Evolutionary conservation across 2,329 filamentous ascomycete species (phyloP).

Genomic region (Exutisphaerella laricina): DNA sequence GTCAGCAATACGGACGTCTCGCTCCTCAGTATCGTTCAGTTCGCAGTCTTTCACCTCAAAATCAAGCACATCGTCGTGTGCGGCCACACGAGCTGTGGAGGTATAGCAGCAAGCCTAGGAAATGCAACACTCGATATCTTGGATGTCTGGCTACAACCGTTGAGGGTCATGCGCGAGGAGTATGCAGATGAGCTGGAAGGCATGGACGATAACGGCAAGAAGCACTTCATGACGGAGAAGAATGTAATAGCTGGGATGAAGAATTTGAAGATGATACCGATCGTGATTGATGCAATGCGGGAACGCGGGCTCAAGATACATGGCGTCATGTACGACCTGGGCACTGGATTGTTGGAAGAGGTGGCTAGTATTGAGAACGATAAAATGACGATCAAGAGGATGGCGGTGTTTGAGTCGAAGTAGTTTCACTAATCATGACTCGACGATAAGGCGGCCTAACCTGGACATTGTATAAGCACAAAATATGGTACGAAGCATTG

Average conservation of each 20-base stretch:
- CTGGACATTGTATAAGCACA: no score
- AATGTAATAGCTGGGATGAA: slow-evolving; percentile 67
- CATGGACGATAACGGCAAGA: slow-evolving; percentile 39
- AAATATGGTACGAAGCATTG: no score
- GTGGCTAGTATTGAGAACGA: slow-evolving; percentile 40
- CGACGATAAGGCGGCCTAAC: no score
- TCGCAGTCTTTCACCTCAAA: slow-evolving; percentile 65
- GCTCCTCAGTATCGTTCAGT: slow-evolving; percentile 70
- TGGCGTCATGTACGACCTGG: slow-evolving; percentile 69
- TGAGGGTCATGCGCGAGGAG: slow-evolving; percentile 51
- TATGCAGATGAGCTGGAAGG: slow-evolving; percentile 48
- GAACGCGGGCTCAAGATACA: slow-evolving; percentile 69
- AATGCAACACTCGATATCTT: slow-evolving; percentile 54
- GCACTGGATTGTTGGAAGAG: slow-evolving; percentile 49
- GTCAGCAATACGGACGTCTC: slow-evolving; percentile 69
- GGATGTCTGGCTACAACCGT: slow-evolving; percentile 57
- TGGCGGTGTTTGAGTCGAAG: slow-evolving; percentile 25
- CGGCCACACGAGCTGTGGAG: slow-evolving; percentile 57
- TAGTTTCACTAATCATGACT: slow-evolving; percentile 6
- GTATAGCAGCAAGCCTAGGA: slow-evolving; percentile 50
- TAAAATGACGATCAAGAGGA: slow-evolving; percentile 16
- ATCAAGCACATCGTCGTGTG: slow-evolving; percentile 59
- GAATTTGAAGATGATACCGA: slow-evolving; percentile 61
- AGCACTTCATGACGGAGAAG: slow-evolving; percentile 63
- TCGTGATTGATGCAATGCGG: slow-evolving; percentile 63